phyloP scores from a whole-genome alignment of 108 stramenopile genomes.

The Stephanodiscus triporus region DNA sequence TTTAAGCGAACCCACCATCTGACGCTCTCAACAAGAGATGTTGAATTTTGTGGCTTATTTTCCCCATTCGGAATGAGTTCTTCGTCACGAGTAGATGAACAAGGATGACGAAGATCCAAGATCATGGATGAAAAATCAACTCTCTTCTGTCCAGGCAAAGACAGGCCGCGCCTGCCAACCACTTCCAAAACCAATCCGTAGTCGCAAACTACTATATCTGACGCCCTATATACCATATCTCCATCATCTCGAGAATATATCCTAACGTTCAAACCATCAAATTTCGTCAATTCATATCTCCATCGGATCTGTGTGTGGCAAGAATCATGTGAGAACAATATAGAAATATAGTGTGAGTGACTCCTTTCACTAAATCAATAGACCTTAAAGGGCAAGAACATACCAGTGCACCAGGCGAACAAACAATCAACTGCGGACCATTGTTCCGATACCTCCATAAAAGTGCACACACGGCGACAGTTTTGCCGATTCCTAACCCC shows the following conservation, averaged over 20 bases:
- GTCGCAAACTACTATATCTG: conserved; percentile 68
- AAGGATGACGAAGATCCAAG: conserved; percentile 36
- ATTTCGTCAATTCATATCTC: conserved; percentile 65
- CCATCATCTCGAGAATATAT: background rate
- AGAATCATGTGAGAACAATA: background rate
- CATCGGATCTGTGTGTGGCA: conserved; percentile 57
- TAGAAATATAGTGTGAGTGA: background rate
- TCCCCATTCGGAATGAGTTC: background rate
- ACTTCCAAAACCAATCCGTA: conserved; percentile 43
- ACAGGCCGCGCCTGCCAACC: background rate
- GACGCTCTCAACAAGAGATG: conserved; percentile 19
- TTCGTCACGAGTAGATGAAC: background rate
- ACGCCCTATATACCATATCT: background rate
- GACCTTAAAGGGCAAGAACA: conserved; percentile 16
- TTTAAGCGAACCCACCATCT: conserved; percentile 43
- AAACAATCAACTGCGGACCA: conserved; percentile 69
- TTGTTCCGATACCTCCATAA: conserved; percentile 55
- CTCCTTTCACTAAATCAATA: background rate
- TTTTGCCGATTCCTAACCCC: conserved; percentile 61
- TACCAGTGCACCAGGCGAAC: conserved; percentile 65
- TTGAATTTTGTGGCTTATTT: background rate
- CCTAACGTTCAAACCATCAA: conserved; percentile 38
- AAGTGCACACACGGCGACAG: conserved; percentile 53
- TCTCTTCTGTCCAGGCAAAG: background rate
- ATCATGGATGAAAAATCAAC: conserved; percentile 31